A percentile compares a stretch with the other conserved stretches of the same genome.
phyloP scores from a whole-genome alignment of 140 eudicot species.

The Flaveria floridana region DNA sequence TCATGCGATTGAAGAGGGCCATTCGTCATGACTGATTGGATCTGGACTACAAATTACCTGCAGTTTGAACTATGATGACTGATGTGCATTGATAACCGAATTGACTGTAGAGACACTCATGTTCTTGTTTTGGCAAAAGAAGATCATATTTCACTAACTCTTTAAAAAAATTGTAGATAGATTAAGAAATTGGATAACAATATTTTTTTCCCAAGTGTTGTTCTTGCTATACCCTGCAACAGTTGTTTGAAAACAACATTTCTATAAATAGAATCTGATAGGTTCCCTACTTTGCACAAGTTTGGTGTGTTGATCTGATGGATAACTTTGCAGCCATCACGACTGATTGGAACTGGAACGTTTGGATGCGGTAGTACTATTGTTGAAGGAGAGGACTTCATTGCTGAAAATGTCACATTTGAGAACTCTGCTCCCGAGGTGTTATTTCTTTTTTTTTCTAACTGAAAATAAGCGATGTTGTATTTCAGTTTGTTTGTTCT shows the following conservation, averaged over 20 bases:
- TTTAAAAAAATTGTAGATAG: not conserved
- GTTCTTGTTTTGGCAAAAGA: not conserved
- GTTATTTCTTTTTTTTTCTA: slow-evolving; percentile 6
- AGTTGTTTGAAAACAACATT: not conserved
- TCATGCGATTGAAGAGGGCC: not conserved
- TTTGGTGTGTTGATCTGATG: slow-evolving; percentile 16
- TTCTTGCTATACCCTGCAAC: not conserved
- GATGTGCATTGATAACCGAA: not conserved
- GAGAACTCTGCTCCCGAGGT: slow-evolving; percentile 86
- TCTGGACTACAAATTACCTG: not conserved
- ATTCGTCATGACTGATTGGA: not conserved
- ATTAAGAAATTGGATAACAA: not conserved
- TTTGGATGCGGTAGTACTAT: slow-evolving; percentile 81
- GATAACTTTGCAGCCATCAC: slow-evolving; percentile 36
- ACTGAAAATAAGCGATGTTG: not conserved
- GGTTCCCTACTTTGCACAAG: not conserved
- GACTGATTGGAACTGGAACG: slow-evolving; percentile 86
- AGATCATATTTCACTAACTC: too few relatives aligned
- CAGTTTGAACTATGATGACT: not conserved
- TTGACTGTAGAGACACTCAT: not conserved
- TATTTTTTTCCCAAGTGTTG: not conserved
- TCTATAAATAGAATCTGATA: not conserved
- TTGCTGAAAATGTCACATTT: slow-evolving; percentile 83
- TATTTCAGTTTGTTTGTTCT: not conserved
- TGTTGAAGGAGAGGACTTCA: slow-evolving; percentile 89